Evolutionary conservation across 768 basidiomycete genomes (phyloP), one percentile per base, ranked within the genome.

Genomic region (Hericium rajendrae): DNA sequence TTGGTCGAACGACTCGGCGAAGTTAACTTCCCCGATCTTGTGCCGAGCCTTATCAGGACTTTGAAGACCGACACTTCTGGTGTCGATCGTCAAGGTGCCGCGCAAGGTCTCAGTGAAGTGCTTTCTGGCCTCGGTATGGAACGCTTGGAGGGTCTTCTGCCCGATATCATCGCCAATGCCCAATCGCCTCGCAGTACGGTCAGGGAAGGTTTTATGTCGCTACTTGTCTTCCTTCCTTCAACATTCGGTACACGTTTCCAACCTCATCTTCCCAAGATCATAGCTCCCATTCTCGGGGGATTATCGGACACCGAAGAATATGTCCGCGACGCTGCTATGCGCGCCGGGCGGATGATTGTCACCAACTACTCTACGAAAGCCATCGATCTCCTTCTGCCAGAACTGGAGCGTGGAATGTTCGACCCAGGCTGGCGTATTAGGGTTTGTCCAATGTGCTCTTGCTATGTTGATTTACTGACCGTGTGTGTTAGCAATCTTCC

Each of bases 81-180:
- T 13, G 94, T 98, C 24, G 97, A 99, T 70, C 81, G 95, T 53
- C 97, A 98, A 74, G 97, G 95, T 59, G 95, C 97, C 0, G 95
- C 95, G 3, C 97, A 98, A 71, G 97, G 97, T 65, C 79, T 98
- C 48, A 89, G 89, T 59, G 97, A 98, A 71, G 93, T 98, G 8
- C 78, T 98, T 2, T 86, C 94, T 2, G 94, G 93, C 18, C 82
- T 98, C 32, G 97, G 97, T n/a, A 94, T 97, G 88, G 94, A 98
- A 60, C 81, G 94, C 49, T 79, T 99, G 61, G 97, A 99, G 67
- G 88, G 90, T 6, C 77, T 99, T 2, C 78, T 98, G 2, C 97
- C 97, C 0, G 92, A 95, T 63, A 93, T 99, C 66, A 86, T 99
- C 60, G 81, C 80, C 28, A 97, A 92, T 68, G 91, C 94, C 2